Conservation (phyloP, 2,329 filamentous ascomycete genomes). For the Parastagonospora nodorum region DNA sequence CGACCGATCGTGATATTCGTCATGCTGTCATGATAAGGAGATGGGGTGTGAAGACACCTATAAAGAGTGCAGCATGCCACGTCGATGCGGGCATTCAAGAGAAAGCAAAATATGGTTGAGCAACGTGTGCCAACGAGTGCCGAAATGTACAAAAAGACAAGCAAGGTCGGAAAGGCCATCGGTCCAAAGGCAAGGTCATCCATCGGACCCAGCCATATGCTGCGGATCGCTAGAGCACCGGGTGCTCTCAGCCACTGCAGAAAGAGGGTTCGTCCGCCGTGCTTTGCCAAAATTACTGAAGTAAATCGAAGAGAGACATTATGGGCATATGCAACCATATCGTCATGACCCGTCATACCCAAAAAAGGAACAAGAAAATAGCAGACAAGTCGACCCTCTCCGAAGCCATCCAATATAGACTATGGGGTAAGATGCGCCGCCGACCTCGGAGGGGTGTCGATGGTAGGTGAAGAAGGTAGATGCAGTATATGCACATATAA, state of each 20-base stretch:
- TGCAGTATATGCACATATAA: constrained; percentile 36
- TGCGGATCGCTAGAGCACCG: neutral
- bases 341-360: constrained; percentile 30
- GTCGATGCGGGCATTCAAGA: constrained; percentile 16
- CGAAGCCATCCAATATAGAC: constrained; percentile 16
- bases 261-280: constrained; percentile 2
- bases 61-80: constrained; percentile 24
- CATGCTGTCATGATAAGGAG: constrained; percentile 34
- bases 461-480: constrained; percentile 16
- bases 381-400: constrained; percentile 13
- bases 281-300: constrained; percentile 29
- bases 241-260: constrained; percentile 5
- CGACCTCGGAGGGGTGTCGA: constrained; percentile 15
- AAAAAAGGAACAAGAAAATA: constrained; percentile 22
- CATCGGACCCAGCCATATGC: neutral
- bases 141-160: constrained; percentile 32
- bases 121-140: constrained; percentile 24
- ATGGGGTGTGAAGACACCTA: constrained; percentile 11
- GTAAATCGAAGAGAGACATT: constrained; percentile 20
- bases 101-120: constrained; percentile 23
- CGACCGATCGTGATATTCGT: constrained; percentile 27
- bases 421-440: constrained; percentile 18
- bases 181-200: neutral
- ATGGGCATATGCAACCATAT: constrained; percentile 30
- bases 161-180: constrained; percentile 8